phyloP scores from a whole-genome alignment of 148 eudicot species.

The Amaranthus cruentus region DNA sequence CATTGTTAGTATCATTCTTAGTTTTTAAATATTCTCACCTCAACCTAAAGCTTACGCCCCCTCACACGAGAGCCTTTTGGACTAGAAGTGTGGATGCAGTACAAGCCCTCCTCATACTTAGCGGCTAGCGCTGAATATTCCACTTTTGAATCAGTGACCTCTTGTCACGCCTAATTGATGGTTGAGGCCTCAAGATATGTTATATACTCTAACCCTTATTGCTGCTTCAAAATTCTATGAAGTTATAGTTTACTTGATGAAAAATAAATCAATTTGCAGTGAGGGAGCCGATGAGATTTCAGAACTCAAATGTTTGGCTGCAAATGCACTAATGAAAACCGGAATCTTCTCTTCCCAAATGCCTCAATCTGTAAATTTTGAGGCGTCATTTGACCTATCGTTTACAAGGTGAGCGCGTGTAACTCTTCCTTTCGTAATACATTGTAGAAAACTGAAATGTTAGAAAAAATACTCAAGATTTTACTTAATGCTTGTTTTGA shows the following conservation, averaged over 20 bases:
- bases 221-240: not conserved
- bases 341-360: constrained; percentile 53
- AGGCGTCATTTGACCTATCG: constrained; percentile 20
- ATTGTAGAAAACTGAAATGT: not conserved
- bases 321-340: constrained; percentile 43
- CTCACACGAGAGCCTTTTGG: too few species aligned
- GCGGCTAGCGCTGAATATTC: too few species aligned
- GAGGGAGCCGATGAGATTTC: constrained; percentile 41
- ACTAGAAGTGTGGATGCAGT: too few species aligned
- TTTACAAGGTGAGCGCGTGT: constrained; percentile 15
- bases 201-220: not conserved
- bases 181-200: too few species aligned
- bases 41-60: too few species aligned
- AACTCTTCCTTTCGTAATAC: not conserved
- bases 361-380: constrained; percentile 29
- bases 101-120: too few species aligned
- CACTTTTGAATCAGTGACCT: too few species aligned
- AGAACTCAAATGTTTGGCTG: constrained; percentile 36
- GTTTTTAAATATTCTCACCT: too few species aligned
- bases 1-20: too few species aligned
- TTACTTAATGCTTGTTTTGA: not conserved
- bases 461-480: not conserved
- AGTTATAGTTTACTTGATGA: constrained; percentile 8
- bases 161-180: too few species aligned
- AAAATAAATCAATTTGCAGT: constrained; percentile 34